Conservation (phyloP, 2,329 filamentous ascomycete species). For the Epichloe festucae region DNA sequence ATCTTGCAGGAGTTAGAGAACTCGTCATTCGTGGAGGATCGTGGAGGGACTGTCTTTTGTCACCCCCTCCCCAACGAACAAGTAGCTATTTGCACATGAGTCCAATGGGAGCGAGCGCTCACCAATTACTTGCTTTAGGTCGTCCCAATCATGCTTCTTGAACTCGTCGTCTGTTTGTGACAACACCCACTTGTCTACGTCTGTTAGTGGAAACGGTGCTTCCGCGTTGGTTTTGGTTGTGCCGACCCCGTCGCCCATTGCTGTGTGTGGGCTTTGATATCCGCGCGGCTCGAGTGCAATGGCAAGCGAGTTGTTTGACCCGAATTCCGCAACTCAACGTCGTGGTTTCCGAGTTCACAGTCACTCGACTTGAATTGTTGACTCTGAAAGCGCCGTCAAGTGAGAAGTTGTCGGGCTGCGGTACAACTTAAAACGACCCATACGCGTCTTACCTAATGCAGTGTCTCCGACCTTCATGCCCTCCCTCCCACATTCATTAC, state of each 20-base stretch:
- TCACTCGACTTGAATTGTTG: too few relatives aligned
- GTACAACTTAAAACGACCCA: too few relatives aligned
- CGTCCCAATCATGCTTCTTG: constrained; percentile 57
- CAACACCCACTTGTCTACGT: constrained; percentile 43
- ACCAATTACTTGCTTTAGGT: constrained; percentile 57
- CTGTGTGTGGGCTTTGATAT: constrained; percentile 4
- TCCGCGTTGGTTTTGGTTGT: constrained; percentile 26
- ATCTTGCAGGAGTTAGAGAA: neutral
- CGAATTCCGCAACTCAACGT: too few relatives aligned
- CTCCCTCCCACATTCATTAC: too few relatives aligned
- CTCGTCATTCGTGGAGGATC: neutral
- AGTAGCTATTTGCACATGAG: too few relatives aligned
- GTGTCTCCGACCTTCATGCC: neutral
- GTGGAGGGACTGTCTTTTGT: neutral
- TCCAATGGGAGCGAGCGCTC: constrained; percentile 12
- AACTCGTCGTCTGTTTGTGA: constrained; percentile 59
- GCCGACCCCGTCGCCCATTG: constrained; percentile 26
- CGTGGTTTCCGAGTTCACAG: too few relatives aligned
- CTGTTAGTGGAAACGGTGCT: constrained; percentile 45
- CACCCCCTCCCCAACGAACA: too few relatives aligned
- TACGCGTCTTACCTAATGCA: neutral
- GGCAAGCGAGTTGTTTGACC: too few relatives aligned
- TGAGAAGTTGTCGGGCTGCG: too few relatives aligned
- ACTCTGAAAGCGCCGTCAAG: too few relatives aligned
- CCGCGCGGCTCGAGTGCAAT: neutral